Evolutionary conservation across 176 grass and related monocot genomes (phyloP).

Genomic region (Areca catechu): DNA sequence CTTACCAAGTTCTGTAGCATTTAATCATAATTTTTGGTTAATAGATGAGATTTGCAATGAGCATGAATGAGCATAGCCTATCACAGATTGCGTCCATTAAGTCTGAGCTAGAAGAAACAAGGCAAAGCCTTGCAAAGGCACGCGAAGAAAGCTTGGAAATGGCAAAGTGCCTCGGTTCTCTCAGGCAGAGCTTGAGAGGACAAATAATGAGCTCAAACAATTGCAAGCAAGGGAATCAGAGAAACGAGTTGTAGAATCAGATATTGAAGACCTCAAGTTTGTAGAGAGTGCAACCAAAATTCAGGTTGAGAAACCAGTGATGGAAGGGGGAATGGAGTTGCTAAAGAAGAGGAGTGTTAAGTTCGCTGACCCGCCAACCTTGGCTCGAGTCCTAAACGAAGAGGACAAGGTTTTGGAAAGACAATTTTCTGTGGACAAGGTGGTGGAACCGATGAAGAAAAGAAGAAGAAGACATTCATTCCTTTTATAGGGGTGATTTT

Average conservation of each 20-base stretch:
- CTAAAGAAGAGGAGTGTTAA: constrained; percentile 91
- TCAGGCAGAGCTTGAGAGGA: constrained; percentile 59
- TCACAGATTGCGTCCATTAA: constrained; percentile 6
- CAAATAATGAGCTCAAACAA: constrained; percentile 50
- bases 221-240: constrained; percentile 33
- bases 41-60: constrained; percentile 23
- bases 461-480: constrained; percentile 58
- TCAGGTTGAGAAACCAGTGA: not conserved
- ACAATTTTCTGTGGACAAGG: constrained; percentile 31
- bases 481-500: constrained; percentile 66
- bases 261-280: constrained; percentile 56
- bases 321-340: constrained; percentile 19
- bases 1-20: too few relatives aligned
- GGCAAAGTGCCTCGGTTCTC: constrained; percentile 45
- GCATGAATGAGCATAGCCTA: constrained; percentile 11
- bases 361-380: constrained; percentile 58
- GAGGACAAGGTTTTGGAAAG: constrained; percentile 15
- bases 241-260: constrained; percentile 38
- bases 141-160: constrained; percentile 54
- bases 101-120: constrained; percentile 44
- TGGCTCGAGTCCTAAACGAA: constrained; percentile 1
- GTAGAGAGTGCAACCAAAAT: constrained; percentile 23
- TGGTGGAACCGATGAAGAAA: constrained; percentile 35
- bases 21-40: not conserved
- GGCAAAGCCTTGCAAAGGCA: constrained; percentile 44